Base-by-base conservation (phyloP, 139 green algal species). In the Astrephomene gubernaculifera region DNA sequence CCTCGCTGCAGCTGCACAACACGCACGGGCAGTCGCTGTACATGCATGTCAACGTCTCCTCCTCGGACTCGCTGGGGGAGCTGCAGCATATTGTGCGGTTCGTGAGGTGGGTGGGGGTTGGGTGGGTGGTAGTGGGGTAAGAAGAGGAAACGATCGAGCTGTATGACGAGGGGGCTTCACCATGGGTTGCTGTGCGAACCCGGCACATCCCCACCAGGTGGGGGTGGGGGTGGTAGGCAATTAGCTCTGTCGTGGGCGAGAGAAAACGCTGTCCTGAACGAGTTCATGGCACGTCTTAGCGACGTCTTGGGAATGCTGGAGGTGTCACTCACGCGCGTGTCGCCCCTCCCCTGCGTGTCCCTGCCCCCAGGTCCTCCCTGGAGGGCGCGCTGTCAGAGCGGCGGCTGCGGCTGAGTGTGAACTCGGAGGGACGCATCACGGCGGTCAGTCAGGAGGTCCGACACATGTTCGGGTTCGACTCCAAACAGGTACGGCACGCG, bases 1-100 rank as follows among this genome's bases (percentile, higher is more conserved):
- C 61, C 31, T 53, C 36, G 10, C 67, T 84, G 78, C 41, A 84
- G 78, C 43, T 84, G n/a, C 78, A 70, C 31, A 52, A 39, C 61
- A n/a, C 49, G 2, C 19, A n/a, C 64, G 78, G 78, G 9, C 31
- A 52, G 43, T 39, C 67, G 61, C 36, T 84, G 9, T 65, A 61
- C 44, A 84, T 84, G 78, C 54, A 65, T 24, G 63, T 84, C 8
- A 8, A 21, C 0, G 41, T 63, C 27, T 21, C 9, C 21, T 31
- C 24, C 0, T 3, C 12, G 54, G 78, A 84, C 27, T 2, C 29
- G 31, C 21, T 38, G 3, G 78, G 78, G 22, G 78, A 84, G 61
- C 31, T 41, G 21, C 33, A 38, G n/a, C 78, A 84, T 63, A 53
- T 74, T 29, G 22, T 84, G 1, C 31, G 43, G 21, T n/a, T 84